A percentile compares a stretch with the other conserved stretches of the same genome.
Conservation (phyloP, 1,284 basidiomycete species). For the Fomitopsis pinicola region DNA sequence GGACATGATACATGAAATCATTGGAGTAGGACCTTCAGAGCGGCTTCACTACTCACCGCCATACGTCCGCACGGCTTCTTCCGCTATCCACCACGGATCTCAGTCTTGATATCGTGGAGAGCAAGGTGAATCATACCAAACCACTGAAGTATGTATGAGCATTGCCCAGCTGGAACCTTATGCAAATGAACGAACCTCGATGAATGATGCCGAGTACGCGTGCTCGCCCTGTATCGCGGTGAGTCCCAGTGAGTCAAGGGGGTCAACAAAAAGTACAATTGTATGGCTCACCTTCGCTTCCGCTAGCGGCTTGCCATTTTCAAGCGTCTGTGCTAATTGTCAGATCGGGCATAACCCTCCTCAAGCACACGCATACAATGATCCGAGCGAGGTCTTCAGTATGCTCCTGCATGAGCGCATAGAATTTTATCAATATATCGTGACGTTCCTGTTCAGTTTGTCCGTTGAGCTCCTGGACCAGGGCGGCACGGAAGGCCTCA, state of each 20-base stretch:
- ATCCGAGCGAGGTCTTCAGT: slow-evolving; percentile 79
- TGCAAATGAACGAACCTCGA: slow-evolving; percentile 55
- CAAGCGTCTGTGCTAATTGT: slow-evolving; percentile 61
- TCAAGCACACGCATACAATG: slow-evolving; percentile 50
- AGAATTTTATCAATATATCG: slow-evolving; percentile 75
- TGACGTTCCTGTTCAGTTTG: slow-evolving; percentile 56
- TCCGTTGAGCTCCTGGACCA: no score
- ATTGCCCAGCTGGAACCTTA: slow-evolving; percentile 1
- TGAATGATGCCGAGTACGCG: slow-evolving; percentile 77
- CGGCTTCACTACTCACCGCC: slow-evolving; percentile 47
- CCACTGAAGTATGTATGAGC: slow-evolving; percentile 47
- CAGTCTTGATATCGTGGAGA: background rate
- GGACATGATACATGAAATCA: background rate
- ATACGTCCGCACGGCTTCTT: slow-evolving; percentile 83
- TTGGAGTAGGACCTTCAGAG: background rate
- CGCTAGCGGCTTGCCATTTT: slow-evolving; percentile 87
- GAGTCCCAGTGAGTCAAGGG: background rate
- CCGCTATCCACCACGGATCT: slow-evolving; percentile 49
- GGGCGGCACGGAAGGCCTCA: background rate
- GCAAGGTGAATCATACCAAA: slow-evolving; percentile 47
- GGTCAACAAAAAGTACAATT: background rate
- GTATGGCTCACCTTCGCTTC: slow-evolving; percentile 64
- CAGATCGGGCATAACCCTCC: background rate
- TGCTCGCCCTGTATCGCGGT: slow-evolving; percentile 61
- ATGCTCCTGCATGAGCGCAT: slow-evolving; percentile 70